phyloP scores from a whole-genome alignment of 495 filamentous ascomycete genomes.

The Cryomyces minteri region DNA sequence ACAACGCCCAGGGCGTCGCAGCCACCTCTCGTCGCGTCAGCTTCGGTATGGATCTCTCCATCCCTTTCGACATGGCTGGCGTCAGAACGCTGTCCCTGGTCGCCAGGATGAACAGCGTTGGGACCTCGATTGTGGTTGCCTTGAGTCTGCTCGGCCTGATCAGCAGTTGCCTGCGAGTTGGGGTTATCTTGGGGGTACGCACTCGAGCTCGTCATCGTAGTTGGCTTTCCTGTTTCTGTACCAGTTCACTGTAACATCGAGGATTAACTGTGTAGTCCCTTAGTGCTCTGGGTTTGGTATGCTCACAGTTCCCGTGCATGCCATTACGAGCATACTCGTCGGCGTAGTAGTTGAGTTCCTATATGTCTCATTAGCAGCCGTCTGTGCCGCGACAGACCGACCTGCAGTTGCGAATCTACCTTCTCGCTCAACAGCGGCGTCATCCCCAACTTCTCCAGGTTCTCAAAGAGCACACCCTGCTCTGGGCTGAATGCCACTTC shows the following conservation, averaged over 20 bases:
- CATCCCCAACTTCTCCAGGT: constrained; percentile 27
- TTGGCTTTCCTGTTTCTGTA: constrained; percentile 59
- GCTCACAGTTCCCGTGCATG: constrained; percentile 52
- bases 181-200: constrained; percentile 11
- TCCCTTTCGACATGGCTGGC: constrained; percentile 42
- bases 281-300: no score
- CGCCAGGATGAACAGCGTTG: constrained; percentile 57
- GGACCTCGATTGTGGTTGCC: constrained; percentile 32
- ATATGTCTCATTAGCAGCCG: not conserved
- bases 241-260: constrained; percentile 45
- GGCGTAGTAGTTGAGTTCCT: constrained; percentile 63
- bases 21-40: constrained; percentile 26
- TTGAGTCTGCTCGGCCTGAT: constrained; percentile 10
- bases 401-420: constrained; percentile 16
- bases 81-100: constrained; percentile 49
- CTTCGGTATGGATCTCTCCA: constrained; percentile 45
- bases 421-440: constrained; percentile 40
- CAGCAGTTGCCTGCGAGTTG: not conserved
- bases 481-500: constrained; percentile 32
- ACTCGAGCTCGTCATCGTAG: constrained; percentile 50
- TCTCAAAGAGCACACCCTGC: constrained; percentile 37
- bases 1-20: constrained; percentile 24
- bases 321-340: constrained; percentile 51
- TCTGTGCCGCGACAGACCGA: not conserved
- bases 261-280: no score